A percentile compares a stretch with the other conserved stretches of the same genome.
Evolutionary conservation across 1,139 yeast genomes (phyloP).

Genomic region (Meyerozyma elateridarum): DNA sequence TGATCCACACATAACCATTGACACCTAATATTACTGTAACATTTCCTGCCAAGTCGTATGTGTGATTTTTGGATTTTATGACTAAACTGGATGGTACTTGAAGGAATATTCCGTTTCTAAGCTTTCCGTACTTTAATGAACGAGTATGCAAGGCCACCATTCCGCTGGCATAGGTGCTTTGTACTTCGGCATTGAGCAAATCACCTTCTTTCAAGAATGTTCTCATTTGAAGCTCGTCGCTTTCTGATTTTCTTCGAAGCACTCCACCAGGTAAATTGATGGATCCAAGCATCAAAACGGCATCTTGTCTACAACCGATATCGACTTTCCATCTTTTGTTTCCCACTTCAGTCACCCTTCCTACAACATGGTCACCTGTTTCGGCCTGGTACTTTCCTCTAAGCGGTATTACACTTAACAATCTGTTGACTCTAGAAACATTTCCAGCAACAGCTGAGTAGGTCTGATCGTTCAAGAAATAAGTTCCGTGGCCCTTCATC

Average conservation of each 20-base stretch:
- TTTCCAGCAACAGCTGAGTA: constrained; percentile 92
- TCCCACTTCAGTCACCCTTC: constrained; percentile 92
- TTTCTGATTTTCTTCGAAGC: constrained; percentile 85
- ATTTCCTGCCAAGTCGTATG: constrained; percentile 84
- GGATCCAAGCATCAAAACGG: constrained; percentile 87
- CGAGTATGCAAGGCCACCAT: constrained; percentile 93
- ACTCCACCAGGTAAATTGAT: constrained; percentile 98
- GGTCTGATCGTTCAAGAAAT: constrained; percentile 64
- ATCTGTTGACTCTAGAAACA: constrained; percentile 77
- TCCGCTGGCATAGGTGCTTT: constrained; percentile 83
- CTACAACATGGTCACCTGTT: constrained; percentile 94
- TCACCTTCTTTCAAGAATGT: constrained; percentile 95
- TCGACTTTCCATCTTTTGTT: constrained; percentile 96
- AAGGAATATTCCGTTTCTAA: constrained; percentile 83
- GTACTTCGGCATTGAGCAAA: constrained; percentile 92
- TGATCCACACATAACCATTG: constrained; percentile 91
- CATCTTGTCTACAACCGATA: constrained; percentile 90
- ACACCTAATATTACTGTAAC: constrained; percentile 89
- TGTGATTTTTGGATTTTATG: constrained; percentile 80
- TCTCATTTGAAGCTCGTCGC: constrained; percentile 96
- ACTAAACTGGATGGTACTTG: constrained; percentile 79
- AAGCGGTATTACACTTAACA: constrained; percentile 80
- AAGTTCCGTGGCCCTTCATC: constrained; percentile 99
- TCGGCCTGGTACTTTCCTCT: constrained; percentile 88
- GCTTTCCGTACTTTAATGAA: constrained; percentile 89